Evolutionary conservation across 805 yeast genomes (phyloP), one percentile per base, ranked within the genome.

Genomic region (Metschnikowia kunwiensis): DNA sequence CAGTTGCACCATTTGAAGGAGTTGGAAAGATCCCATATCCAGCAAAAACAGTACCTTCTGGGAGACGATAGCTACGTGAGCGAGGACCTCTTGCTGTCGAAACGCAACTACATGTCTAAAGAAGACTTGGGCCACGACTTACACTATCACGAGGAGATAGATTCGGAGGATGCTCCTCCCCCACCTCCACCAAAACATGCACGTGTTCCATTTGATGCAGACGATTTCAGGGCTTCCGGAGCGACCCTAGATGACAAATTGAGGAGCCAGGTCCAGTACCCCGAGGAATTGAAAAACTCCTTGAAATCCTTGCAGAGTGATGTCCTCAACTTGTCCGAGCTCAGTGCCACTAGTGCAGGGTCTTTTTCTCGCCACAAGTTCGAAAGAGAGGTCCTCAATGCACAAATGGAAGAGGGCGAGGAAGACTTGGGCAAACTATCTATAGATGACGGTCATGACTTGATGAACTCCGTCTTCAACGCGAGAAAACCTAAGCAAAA

Each of bases 301-400:
- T 52, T 65, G 36, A 62, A 67, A 39, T 65, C 72, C 3, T 53
- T 68, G 30, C 75, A 68, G 48, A 66, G 72, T 49, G 74, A 68
- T 42, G 73, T 68, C 5, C 59, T 68, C 37, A 68, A 67, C 36
- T 52, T 67, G 36, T 80, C 88, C 23, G 93, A 85, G 55, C 73
- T 84, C 44, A 83, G 93, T 62, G 95, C 95, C 4, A 84, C 95
- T 0, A 82, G 93, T 44, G 95, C 95, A 1, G 95, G 94, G 0
- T 84, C 94, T 20, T 78, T 79, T 40, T 78, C 80, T 30, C 74
- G 95, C 52, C 94, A 86, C 55, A 82, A 74, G 49, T 69, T 65
- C 53, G 80, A 79, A 23, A 56, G 49, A 28, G 65, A 61, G 13
- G 35, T 51, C 17, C 47, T 44, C 15, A 46, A 42, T 10, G 52